These are phyloP conservation scores for Orbilia brochopaga DNA, from an alignment of 2,329 filamentous ascomycete genomes.

Conservation along the genomic window DNA sequence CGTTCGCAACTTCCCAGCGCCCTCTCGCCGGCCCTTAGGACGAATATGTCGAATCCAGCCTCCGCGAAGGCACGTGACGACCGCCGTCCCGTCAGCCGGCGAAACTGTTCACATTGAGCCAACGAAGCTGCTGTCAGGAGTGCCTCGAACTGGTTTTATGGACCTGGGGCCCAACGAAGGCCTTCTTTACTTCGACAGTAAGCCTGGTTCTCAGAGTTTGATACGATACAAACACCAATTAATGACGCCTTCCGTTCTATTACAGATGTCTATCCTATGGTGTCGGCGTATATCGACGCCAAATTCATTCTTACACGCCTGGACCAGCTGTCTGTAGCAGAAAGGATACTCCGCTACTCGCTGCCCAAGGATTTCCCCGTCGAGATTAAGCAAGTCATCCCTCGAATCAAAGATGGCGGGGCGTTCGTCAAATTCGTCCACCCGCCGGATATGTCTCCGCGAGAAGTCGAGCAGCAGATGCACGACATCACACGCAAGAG, in stretches of 20 bases:
- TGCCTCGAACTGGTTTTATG: conserved; percentile 76
- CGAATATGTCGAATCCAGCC: conserved; percentile 35
- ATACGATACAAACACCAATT: conserved; percentile 9
- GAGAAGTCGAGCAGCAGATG: conserved; percentile 68
- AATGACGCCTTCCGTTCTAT: background rate
- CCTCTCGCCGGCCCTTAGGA: conserved; percentile 21
- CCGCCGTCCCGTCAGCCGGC: conserved; percentile 10
- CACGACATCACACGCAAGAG: conserved; percentile 69
- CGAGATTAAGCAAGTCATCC: conserved; percentile 79
- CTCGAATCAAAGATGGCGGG: conserved; percentile 86
- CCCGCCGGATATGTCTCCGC: conserved; percentile 58
- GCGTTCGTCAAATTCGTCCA: conserved; percentile 85
- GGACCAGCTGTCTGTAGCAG: conserved; percentile 62
- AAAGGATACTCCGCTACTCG: conserved; percentile 67
- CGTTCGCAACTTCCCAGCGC: conserved; percentile 14
- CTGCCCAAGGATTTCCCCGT: conserved; percentile 62
- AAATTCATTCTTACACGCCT: conserved; percentile 64
- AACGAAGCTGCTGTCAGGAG: conserved; percentile 20
- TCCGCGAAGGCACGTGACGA: conserved; percentile 29
- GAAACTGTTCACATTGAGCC: conserved; percentile 19
- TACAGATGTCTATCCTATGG: conserved; percentile 83
- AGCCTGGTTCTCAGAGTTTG: conserved; percentile 55
- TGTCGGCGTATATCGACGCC: conserved; percentile 64
- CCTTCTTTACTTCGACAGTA: conserved; percentile 89
- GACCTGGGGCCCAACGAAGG: conserved; percentile 75